A percentile compares a stretch with the other conserved stretches of the same genome.
Conservation (phyloP, 2,329 filamentous ascomycete genomes). For the Ceratocystis alfenasii region DNA sequence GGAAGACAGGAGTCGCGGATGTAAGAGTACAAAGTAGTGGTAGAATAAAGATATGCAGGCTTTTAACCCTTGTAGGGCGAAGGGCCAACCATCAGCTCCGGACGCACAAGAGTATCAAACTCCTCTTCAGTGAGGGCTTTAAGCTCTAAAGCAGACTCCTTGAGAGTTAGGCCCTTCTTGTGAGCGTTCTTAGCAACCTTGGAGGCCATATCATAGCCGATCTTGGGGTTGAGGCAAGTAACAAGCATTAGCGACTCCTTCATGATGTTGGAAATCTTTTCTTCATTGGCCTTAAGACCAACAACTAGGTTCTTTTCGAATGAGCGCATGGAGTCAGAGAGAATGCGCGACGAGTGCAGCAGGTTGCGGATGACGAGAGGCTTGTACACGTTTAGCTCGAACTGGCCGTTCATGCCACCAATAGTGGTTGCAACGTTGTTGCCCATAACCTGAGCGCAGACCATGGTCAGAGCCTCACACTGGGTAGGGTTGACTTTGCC, state of each 20-base stretch:
- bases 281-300: slow-evolving; percentile 85
- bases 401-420: slow-evolving; percentile 93
- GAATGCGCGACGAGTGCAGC: slow-evolving; percentile 77
- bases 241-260: slow-evolving; percentile 98
- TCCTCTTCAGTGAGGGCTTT: slow-evolving; percentile 78
- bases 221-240: slow-evolving; percentile 93
- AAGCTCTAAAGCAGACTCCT: slow-evolving; percentile 87
- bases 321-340: slow-evolving; percentile 84
- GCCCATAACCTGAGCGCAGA: slow-evolving; percentile 94
- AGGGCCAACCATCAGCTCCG: slow-evolving; percentile 90
- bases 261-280: slow-evolving; percentile 77
- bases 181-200: slow-evolving; percentile 98
- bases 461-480: slow-evolving; percentile 95
- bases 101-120: slow-evolving; percentile 79
- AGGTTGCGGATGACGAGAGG: slow-evolving; percentile 91
- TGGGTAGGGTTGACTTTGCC: slow-evolving; percentile 99
- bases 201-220: slow-evolving; percentile 93
- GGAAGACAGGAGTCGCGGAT: not conserved
- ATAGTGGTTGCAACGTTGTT: slow-evolving; percentile 91
- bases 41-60: not conserved
- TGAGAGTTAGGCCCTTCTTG: slow-evolving; percentile 92
- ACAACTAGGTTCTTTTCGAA: slow-evolving; percentile 89
- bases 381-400: slow-evolving; percentile 98
- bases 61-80: slow-evolving; percentile 45
- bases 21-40: slow-evolving; percentile 16